phyloP scores from a whole-genome alignment of 2,329 filamentous ascomycete genomes.

The Alternaria viburni region DNA sequence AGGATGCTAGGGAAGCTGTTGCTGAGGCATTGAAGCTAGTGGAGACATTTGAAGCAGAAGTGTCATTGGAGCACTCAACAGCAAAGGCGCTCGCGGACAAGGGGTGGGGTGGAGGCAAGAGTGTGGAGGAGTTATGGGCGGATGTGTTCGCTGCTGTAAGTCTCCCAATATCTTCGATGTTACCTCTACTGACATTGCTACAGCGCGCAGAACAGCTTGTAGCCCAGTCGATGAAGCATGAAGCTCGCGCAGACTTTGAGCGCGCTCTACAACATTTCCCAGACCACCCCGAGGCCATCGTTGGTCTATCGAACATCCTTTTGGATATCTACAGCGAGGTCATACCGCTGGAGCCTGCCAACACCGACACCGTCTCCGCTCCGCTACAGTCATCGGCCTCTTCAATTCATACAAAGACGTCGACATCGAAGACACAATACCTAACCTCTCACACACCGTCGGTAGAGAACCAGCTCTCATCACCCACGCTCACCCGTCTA shows the following conservation, averaged over 20 bases:
- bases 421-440: constrained; percentile 45
- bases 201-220: constrained; percentile 72
- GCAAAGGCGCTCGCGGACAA: constrained; percentile 67
- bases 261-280: constrained; percentile 78
- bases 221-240: constrained; percentile 67
- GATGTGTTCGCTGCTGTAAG: constrained; percentile 83
- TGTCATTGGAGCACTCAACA: constrained; percentile 67
- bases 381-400: constrained; percentile 13
- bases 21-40: constrained; percentile 82
- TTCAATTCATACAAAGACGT: constrained; percentile 3
- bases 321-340: constrained; percentile 80
- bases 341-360: constrained; percentile 63
- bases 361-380: constrained; percentile 25
- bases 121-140: constrained; percentile 81
- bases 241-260: constrained; percentile 80
- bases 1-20: constrained; percentile 80
- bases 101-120: constrained; percentile 81
- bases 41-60: constrained; percentile 71
- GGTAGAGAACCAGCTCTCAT: constrained; percentile 53
- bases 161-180: background rate
- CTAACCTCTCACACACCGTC: constrained; percentile 58
- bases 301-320: constrained; percentile 83
- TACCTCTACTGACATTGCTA: constrained; percentile 1
- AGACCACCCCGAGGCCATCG: constrained; percentile 79
- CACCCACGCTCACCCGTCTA: constrained; percentile 80